Percentiles rank a stretch among this genome's conserved stretches.
Conservation (phyloP, 495 filamentous ascomycete genomes). For the Chaetomium cochliodes region DNA sequence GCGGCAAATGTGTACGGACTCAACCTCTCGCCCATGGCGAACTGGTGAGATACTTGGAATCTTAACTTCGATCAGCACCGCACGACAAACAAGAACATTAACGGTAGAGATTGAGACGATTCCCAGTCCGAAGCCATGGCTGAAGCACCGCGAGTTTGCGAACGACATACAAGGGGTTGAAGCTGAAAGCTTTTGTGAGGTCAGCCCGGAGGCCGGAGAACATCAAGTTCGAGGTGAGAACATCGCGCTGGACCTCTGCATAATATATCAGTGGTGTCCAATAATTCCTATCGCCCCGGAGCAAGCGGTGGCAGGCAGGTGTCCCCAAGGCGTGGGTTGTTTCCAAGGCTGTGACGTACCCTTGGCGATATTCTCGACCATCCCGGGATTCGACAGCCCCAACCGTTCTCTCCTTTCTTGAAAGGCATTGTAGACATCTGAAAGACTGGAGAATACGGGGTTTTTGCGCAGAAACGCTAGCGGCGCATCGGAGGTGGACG, state of each 20-base stretch:
- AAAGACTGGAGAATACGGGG: slow-evolving; percentile 62
- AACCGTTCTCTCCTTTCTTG: slow-evolving; percentile 80
- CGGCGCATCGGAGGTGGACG: slow-evolving; percentile 51
- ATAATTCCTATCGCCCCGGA: background rate
- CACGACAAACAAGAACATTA: too few species aligned
- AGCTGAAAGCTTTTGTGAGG: slow-evolving; percentile 89
- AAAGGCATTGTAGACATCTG: slow-evolving; percentile 79
- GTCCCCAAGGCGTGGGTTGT: background rate
- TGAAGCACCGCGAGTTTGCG: slow-evolving; percentile 1
- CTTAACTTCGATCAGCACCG: slow-evolving; percentile 22
- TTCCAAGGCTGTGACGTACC: slow-evolving; percentile 27
- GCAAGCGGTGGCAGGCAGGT: background rate
- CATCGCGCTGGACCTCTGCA: slow-evolving; percentile 86
- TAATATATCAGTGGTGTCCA: slow-evolving; percentile 20
- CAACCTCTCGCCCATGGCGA: slow-evolving; percentile 85
- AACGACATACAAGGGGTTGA: slow-evolving; percentile 63
- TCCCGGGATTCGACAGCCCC: slow-evolving; percentile 87
- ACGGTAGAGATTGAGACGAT: background rate
- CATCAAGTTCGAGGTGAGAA: slow-evolving; percentile 90
- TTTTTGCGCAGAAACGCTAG: slow-evolving; percentile 71
- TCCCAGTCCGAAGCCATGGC: too few species aligned
- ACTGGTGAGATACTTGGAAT: slow-evolving; percentile 96
- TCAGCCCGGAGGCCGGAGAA: slow-evolving; percentile 94
- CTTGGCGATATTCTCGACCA: slow-evolving; percentile 82
- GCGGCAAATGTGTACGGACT: slow-evolving; percentile 93